Evolutionary conservation across 805 yeast species (phyloP).

Genomic region (Candida piceae): DNA sequence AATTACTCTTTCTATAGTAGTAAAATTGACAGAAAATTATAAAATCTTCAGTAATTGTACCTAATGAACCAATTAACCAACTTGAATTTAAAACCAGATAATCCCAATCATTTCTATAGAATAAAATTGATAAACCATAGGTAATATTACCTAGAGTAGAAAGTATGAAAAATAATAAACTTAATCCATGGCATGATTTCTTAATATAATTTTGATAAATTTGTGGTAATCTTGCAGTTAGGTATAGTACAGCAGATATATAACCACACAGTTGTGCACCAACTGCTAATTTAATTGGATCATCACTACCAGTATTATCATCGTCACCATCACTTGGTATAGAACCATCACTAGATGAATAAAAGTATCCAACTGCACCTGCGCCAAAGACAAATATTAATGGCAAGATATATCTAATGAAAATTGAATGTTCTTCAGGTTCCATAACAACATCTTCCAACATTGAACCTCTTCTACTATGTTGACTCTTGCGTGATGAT

Average conservation of each 20-base stretch:
- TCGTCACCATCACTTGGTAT: constrained; percentile 18
- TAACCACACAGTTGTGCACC: constrained; percentile 72
- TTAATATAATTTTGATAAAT: constrained; percentile 73
- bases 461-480: constrained; percentile 43
- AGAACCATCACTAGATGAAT: constrained; percentile 32
- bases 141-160: constrained; percentile 73
- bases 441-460: constrained; percentile 46
- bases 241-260: constrained; percentile 59
- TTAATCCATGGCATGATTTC: constrained; percentile 79
- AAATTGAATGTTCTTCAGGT: constrained; percentile 42
- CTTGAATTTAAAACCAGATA: constrained; percentile 61
- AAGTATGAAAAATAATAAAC: constrained; percentile 71
- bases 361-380: constrained; percentile 55
- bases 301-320: constrained; percentile 15
- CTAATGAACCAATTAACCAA: constrained; percentile 76
- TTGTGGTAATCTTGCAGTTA: constrained; percentile 78
- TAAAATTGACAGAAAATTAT: constrained; percentile 65
- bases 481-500: constrained; percentile 10
- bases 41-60: constrained; percentile 68
- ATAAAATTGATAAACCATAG: constrained; percentile 66
- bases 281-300: constrained; percentile 28
- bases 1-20: constrained; percentile 41
- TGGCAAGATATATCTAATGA: constrained; percentile 52
- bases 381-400: constrained; percentile 55
- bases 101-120: constrained; percentile 55